Conservation (phyloP, 768 basidiomycete genomes). For the Exsudoporus frostii region DNA sequence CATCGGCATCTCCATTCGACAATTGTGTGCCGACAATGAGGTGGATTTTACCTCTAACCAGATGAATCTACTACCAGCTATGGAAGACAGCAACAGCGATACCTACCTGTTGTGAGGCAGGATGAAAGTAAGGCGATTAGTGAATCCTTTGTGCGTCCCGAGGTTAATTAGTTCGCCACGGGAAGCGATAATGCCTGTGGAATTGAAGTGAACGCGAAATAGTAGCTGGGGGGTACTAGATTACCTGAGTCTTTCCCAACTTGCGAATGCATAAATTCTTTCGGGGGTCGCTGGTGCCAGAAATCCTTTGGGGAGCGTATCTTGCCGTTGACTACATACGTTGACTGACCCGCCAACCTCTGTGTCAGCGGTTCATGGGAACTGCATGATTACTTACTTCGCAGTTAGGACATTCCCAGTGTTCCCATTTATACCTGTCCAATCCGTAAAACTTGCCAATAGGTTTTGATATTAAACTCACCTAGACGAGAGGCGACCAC, state of each 20-base stretch:
- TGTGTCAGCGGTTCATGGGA: background rate
- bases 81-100: background rate
- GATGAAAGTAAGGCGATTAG: slow-evolving; percentile 45
- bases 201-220: background rate
- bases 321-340: slow-evolving; percentile 17
- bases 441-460: background rate
- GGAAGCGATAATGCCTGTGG: slow-evolving; percentile 18
- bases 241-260: slow-evolving; percentile 31
- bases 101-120: slow-evolving; percentile 47
- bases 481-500: slow-evolving; percentile 76
- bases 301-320: slow-evolving; percentile 36
- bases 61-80: background rate
- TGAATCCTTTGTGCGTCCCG: slow-evolving; percentile 21
- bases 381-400: slow-evolving; percentile 36
- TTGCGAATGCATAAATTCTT: slow-evolving; percentile 27
- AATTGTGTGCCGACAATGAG: slow-evolving; percentile 42
- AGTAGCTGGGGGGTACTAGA: background rate
- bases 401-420: slow-evolving; percentile 68
- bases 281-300: slow-evolving; percentile 31
- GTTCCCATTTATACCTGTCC: slow-evolving; percentile 66
- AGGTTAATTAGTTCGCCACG: slow-evolving; percentile 19
- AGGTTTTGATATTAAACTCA: slow-evolving; percentile 29
- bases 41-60: slow-evolving; percentile 56
- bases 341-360: slow-evolving; percentile 8
- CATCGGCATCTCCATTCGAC: slow-evolving; percentile 44